Evolutionary conservation across 2,329 filamentous ascomycete species (phyloP), one percentile per base, ranked within the genome.

Genomic region (Neonectria ditissima): DNA sequence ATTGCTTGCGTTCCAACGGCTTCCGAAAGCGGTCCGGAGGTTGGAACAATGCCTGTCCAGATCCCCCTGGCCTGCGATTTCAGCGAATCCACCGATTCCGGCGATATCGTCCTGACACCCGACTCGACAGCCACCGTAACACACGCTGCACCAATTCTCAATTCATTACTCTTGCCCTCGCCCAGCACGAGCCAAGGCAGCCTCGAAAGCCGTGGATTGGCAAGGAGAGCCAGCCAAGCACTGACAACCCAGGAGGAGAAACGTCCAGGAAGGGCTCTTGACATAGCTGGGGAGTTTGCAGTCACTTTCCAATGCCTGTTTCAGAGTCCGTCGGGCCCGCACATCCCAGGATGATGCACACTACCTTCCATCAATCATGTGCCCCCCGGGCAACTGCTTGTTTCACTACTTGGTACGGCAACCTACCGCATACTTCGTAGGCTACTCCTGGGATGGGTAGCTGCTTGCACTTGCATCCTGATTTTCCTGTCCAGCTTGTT

Each of bases 291-390:
- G 30, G 53, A 44, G 32, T 52, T 34, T 24, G 34, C 5, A 30
- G 28, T 24, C 32, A 34, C 48, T 43, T 28, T 44, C 50, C 41
- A 43, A 48, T 20, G 22, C 39, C 51, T 61, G 68, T 72, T 72
- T 72, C 68, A 72, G 47, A 54, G 30, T 52, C 55, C 44, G 51
- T 47, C 62, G 62, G 58, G 65, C 58, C 64, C 68, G 55, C 67
- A 69, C 62, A 61, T 58, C 58, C 61, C 66, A 59, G 30, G 50
- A 51, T 56, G 28, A 63, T 53, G 54, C 59, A 50, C 60, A 55
- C 64, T 53, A 48, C 44, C 11, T 26, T 4, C 24, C 50, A 32
- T 66, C 69, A 72, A 72, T 71, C 44, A 39, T 47, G 34, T 63
- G 55, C 52, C 41, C 26, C 18, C n/a, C n/a, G n/a, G n/a, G n/a